Conservation (phyloP, 768 basidiomycete genomes). For the Scleroderma citrinum region DNA sequence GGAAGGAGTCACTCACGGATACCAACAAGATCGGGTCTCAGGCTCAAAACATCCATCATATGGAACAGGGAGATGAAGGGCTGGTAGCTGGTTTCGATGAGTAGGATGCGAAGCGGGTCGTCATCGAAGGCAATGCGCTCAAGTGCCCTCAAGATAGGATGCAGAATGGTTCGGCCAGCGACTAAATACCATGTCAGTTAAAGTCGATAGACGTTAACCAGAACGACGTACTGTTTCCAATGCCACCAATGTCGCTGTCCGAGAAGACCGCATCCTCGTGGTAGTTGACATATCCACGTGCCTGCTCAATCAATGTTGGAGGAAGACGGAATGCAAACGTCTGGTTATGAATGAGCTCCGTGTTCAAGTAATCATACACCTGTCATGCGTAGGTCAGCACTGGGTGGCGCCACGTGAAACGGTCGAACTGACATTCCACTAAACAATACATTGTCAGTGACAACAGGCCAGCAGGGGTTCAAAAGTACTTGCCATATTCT, state of each 20-base stretch:
- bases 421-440: slow-evolving; percentile 66
- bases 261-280: slow-evolving; percentile 77
- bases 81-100: slow-evolving; percentile 79
- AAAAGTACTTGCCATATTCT: slow-evolving; percentile 49
- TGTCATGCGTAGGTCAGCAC: slow-evolving; percentile 23
- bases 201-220: background rate
- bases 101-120: slow-evolving; percentile 70
- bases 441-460: slow-evolving; percentile 11
- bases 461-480: slow-evolving; percentile 6
- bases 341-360: slow-evolving; percentile 76
- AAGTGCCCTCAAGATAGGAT: slow-evolving; percentile 64
- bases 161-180: slow-evolving; percentile 71
- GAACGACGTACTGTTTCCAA: slow-evolving; percentile 66
- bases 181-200: slow-evolving; percentile 38
- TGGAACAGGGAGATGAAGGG: slow-evolving; percentile 84
- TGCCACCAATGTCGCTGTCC: slow-evolving; percentile 48
- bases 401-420: background rate
- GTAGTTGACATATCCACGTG: slow-evolving; percentile 65
- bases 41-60: slow-evolving; percentile 52
- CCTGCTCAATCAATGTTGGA: slow-evolving; percentile 65
- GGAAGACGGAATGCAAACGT: slow-evolving; percentile 75
- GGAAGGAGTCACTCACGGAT: slow-evolving; percentile 50
- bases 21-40: slow-evolving; percentile 49
- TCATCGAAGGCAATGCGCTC: slow-evolving; percentile 73
- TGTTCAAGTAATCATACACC: slow-evolving; percentile 75